Percentiles rank a stretch among this genome's conserved stretches.
phyloP scores from a whole-genome alignment of 2,329 filamentous ascomycete species.

The Berkeleyomyces basicola region DNA sequence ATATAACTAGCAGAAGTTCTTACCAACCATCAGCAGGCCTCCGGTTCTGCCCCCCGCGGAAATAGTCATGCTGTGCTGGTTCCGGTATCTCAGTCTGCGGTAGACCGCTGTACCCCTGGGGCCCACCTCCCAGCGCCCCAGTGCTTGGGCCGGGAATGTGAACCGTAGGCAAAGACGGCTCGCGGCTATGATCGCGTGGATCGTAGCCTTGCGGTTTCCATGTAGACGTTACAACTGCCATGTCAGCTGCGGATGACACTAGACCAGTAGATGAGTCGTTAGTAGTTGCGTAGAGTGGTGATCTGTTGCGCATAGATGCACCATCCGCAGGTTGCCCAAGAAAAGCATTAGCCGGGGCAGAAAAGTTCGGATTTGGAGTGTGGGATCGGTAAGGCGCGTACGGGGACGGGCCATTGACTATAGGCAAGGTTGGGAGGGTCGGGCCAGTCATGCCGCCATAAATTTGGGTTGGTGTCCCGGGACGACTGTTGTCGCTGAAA shows the following conservation, averaged over 20 bases:
- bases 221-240: constrained; percentile 27
- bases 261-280: constrained; percentile 39
- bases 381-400: constrained; percentile 16
- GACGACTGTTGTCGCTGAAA: constrained; percentile 29
- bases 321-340: constrained; percentile 9
- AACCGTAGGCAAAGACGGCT: neutral
- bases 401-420: constrained; percentile 6
- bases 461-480: constrained; percentile 28
- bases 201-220: constrained; percentile 22
- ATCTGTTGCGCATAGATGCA: constrained; percentile 23
- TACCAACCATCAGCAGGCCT: constrained; percentile 27
- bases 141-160: constrained; percentile 26
- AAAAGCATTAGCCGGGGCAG: constrained; percentile 12
- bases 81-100: constrained; percentile 36
- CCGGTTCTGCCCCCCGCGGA: constrained; percentile 25
- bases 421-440: constrained; percentile 6
- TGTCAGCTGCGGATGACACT: constrained; percentile 34
- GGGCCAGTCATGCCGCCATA: constrained; percentile 17
- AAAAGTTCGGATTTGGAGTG: constrained; percentile 6
- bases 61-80: constrained; percentile 40
- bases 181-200: constrained; percentile 14
- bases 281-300: constrained; percentile 32
- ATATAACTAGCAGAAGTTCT: neutral
- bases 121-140: constrained; percentile 40
- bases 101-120: constrained; percentile 41